phyloP scores from a whole-genome alignment of 345 rosid species.

The Sonneratia alba region DNA sequence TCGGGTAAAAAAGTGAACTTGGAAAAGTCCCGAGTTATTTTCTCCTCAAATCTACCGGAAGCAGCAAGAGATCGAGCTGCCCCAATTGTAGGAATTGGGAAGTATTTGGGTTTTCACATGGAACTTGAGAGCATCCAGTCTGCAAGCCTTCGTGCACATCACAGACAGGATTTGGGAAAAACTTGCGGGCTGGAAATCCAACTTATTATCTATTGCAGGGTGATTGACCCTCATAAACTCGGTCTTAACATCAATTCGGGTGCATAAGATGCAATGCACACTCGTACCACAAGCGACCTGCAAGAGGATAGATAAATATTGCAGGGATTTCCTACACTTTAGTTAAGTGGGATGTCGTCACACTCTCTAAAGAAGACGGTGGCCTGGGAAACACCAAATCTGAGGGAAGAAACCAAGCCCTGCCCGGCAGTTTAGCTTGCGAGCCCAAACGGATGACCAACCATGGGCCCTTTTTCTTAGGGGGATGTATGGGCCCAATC shows the following conservation, averaged over 20 bases:
- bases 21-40: background rate
- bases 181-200: background rate
- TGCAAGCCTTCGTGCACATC: background rate
- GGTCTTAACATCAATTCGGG: background rate
- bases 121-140: background rate
- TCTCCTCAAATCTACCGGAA: background rate
- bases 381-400: background rate
- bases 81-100: too few relatives aligned
- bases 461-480: background rate
- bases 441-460: background rate
- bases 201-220: background rate
- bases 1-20: background rate
- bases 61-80: background rate
- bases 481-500: too few relatives aligned
- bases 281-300: background rate
- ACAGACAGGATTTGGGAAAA: too few relatives aligned
- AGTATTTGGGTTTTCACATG: background rate
- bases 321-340: background rate
- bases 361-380: background rate
- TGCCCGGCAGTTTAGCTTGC: background rate
- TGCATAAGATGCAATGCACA: background rate
- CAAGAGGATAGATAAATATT: background rate
- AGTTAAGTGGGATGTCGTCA: background rate
- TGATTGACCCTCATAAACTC: background rate
- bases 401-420: background rate